Evolutionary conservation across 164 flowering plant genomes (phyloP).

Genomic region (Magnolia kwangsiensis): DNA sequence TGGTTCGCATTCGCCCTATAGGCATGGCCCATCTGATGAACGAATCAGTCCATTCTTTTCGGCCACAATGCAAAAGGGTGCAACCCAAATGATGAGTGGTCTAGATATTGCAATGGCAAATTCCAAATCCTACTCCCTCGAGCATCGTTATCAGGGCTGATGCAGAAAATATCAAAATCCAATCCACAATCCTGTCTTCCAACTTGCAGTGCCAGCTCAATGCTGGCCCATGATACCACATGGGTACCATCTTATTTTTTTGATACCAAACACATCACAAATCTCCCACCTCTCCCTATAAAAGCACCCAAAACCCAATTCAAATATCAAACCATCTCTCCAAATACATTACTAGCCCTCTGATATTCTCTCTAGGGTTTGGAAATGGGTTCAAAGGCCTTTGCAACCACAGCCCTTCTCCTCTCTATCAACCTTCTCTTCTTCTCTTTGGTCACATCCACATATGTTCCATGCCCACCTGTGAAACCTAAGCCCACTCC

Average conservation of each 20-base stretch:
- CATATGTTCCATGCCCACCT: conserved; percentile 40
- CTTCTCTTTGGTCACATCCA: conserved; percentile 50
- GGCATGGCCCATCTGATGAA: too few species aligned
- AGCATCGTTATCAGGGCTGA: too few species aligned
- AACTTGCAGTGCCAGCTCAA: conserved; percentile 7
- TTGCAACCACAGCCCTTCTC: conserved; percentile 40
- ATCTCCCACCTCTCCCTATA: neutral
- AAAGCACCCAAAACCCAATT: neutral
- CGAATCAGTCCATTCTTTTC: too few species aligned
- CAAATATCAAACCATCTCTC: neutral
- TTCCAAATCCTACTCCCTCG: neutral
- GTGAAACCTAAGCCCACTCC: conserved; percentile 6
- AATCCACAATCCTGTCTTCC: neutral
- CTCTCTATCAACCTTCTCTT: conserved; percentile 57
- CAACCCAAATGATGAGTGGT: too few species aligned
- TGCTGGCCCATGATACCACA: conserved; percentile 17
- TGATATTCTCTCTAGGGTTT: neutral
- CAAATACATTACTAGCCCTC: neutral
- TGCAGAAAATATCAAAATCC: neutral
- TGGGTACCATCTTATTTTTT: conserved; percentile 11
- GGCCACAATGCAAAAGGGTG: too few species aligned
- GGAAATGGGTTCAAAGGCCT: conserved; percentile 46
- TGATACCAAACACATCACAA: neutral
- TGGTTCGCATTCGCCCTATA: too few species aligned
- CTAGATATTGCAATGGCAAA: neutral